These are phyloP conservation scores for Gymnopilus junonius DNA, from an alignment of 768 basidiomycete species.

Conservation along the genomic window DNA sequence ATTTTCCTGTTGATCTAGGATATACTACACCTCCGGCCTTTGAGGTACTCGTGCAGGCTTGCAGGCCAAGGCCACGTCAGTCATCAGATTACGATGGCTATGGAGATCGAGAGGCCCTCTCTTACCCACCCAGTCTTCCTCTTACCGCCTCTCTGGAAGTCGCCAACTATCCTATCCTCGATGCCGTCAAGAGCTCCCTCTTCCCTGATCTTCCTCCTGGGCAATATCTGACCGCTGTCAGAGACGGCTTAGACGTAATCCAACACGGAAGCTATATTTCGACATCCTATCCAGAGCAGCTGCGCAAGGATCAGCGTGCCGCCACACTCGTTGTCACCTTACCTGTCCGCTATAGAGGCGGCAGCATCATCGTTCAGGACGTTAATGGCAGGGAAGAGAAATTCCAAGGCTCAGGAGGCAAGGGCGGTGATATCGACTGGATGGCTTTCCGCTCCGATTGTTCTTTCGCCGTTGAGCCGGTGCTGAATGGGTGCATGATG, in stretches of 20 bases:
- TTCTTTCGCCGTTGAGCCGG: constrained; percentile 73
- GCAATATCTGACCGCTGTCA: constrained; percentile 68
- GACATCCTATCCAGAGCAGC: constrained; percentile 50
- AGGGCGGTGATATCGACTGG: constrained; percentile 77
- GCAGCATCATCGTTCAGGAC: constrained; percentile 62
- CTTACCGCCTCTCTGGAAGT: constrained; percentile 79
- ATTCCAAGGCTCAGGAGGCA: constrained; percentile 65
- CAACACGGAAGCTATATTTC: constrained; percentile 62
- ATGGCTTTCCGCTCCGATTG: constrained; percentile 76
- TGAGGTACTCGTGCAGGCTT: constrained; percentile 77
- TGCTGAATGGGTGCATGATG: constrained; percentile 72
- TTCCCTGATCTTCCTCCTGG: constrained; percentile 73
- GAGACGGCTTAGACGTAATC: constrained; percentile 74
- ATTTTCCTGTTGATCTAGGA: constrained; percentile 81
- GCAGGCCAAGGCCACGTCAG: constrained; percentile 68
- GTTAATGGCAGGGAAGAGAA: constrained; percentile 60
- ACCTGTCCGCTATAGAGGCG: constrained; percentile 76
- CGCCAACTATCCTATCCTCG: constrained; percentile 81
- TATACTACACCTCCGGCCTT: constrained; percentile 77
- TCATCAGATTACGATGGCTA: constrained; percentile 54
- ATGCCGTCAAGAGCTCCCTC: constrained; percentile 71
- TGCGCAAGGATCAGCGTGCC: constrained; percentile 67
- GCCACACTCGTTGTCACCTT: constrained; percentile 78
- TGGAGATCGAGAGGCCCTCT: constrained; percentile 66
- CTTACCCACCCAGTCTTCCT: constrained; percentile 74